Conservation (phyloP, 176 grass and related monocot genomes). For the Alopecurus myosuroides region DNA sequence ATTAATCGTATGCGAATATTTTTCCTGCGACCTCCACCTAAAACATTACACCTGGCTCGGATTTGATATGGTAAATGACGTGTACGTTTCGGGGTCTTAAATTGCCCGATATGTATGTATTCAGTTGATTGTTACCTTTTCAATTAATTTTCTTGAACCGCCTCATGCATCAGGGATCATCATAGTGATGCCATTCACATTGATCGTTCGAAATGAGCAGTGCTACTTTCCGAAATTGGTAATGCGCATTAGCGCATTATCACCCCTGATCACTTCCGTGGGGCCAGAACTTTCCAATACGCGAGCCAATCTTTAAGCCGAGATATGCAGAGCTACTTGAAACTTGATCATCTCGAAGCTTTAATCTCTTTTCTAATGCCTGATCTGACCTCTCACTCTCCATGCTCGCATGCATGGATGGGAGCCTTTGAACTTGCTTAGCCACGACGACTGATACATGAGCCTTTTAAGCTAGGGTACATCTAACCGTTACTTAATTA, state of each 20-base stretch:
- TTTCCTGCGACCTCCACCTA: too few species aligned
- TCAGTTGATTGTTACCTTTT: too few species aligned
- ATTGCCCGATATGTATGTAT: too few species aligned
- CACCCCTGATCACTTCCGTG: slow-evolving; percentile 46
- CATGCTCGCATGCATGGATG: background rate
- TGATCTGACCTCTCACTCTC: background rate
- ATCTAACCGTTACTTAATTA: background rate
- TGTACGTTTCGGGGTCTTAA: too few species aligned
- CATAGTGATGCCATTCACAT: background rate
- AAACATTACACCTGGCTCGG: too few species aligned
- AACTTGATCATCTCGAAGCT: background rate
- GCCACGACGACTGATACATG: background rate
- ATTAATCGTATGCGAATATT: too few species aligned
- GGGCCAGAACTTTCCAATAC: slow-evolving; percentile 17
- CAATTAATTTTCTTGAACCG: too few species aligned
- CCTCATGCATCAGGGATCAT: background rate
- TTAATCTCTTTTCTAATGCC: background rate
- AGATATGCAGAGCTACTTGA: background rate
- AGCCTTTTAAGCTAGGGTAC: background rate
- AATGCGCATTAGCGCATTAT: slow-evolving; percentile 10
- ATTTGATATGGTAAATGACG: too few species aligned
- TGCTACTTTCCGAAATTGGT: background rate
- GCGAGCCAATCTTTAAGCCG: slow-evolving; percentile 10
- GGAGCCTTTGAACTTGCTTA: slow-evolving; percentile 12
- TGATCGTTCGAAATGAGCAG: background rate